These are phyloP conservation scores for Sporisorium exsertum DNA, from an alignment of 1,284 basidiomycete genomes.

Conservation along the genomic window DNA sequence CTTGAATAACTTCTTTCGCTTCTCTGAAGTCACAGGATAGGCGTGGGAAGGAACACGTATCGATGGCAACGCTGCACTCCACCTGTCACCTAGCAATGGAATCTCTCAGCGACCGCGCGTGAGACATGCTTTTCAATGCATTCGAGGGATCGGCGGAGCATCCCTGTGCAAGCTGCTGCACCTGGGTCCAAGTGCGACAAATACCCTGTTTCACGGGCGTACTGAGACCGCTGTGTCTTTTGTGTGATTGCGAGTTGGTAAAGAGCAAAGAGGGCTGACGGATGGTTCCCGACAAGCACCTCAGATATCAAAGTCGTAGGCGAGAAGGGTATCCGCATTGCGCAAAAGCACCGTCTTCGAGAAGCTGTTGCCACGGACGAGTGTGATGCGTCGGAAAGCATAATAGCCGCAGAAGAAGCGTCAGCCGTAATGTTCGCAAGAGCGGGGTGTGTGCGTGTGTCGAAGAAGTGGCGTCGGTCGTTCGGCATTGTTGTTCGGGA, in stretches of 20 bases:
- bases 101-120: too few relatives aligned
- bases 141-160: not conserved
- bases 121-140: not conserved
- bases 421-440: conserved; percentile 7
- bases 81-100: not conserved
- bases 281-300: not conserved
- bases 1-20: not conserved
- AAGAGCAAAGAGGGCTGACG: not conserved
- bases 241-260: not conserved
- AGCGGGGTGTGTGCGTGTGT: not conserved
- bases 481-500: conserved; percentile 7
- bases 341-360: conserved; percentile 57
- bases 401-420: not conserved
- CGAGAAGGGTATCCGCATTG: conserved; percentile 58
- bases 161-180: conserved; percentile 1
- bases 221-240: not conserved
- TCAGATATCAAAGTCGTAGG: conserved; percentile 62
- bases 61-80: not conserved
- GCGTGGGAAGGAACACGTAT: conserved; percentile 12
- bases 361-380: conserved; percentile 42
- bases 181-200: not conserved
- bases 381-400: not conserved
- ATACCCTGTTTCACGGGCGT: not conserved
- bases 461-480: not conserved
- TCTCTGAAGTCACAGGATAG: conserved; percentile 15